Evolutionary conservation across 2,329 filamentous ascomycete species (phyloP).

Genomic region (Aureobasidium sp.): DNA sequence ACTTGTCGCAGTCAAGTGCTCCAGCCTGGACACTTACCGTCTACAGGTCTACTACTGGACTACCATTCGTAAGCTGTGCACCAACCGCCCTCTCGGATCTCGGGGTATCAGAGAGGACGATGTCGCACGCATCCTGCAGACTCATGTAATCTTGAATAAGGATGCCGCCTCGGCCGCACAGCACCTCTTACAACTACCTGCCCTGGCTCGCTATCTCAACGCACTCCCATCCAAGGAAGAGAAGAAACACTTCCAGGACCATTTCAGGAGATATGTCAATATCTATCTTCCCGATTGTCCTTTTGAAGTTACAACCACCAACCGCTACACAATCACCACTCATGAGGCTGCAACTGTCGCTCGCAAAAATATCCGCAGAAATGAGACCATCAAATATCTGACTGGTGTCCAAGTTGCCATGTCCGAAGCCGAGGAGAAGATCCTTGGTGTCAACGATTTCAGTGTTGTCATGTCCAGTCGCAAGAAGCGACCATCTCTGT

Average conservation of each 20-base stretch:
- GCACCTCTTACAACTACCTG: constrained; percentile 63
- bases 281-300: constrained; percentile 92
- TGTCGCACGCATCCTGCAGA: constrained; percentile 52
- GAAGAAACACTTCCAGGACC: constrained; percentile 75
- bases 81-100: constrained; percentile 68
- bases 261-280: constrained; percentile 83
- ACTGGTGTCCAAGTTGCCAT: constrained; percentile 87
- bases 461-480: constrained; percentile 92
- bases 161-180: constrained; percentile 64
- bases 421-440: constrained; percentile 81
- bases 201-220: constrained; percentile 63
- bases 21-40: not conserved
- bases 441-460: constrained; percentile 79
- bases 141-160: constrained; percentile 66
- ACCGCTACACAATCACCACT: constrained; percentile 85
- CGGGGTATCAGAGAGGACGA: constrained; percentile 66
- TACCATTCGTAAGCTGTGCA: constrained; percentile 86
- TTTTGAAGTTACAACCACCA: constrained; percentile 89
- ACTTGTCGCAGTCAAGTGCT: not conserved
- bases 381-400: constrained; percentile 84
- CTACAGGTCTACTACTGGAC: constrained; percentile 90
- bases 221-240: constrained; percentile 67
- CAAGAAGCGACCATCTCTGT: constrained; percentile 83
- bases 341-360: constrained; percentile 86
- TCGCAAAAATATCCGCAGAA: constrained; percentile 67